Conservation (phyloP, 176 grass and related monocot species). For the Eragrostis nindensis region DNA sequence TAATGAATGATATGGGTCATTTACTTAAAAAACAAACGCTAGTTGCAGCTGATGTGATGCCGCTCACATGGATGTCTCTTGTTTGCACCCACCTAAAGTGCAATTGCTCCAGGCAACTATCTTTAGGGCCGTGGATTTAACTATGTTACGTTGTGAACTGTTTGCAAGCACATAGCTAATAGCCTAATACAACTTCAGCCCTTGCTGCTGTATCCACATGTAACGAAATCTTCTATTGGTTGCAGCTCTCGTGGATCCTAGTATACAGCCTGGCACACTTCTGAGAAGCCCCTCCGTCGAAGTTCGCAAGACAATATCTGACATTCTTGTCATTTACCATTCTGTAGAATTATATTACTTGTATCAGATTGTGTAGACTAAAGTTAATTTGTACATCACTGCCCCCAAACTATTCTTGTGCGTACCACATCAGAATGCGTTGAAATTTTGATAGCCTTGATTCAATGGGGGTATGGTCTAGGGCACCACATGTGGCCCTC, state of each 20-base stretch:
- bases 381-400: neutral
- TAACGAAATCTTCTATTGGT: neutral
- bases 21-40: too few species aligned
- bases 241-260: neutral
- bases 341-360: constrained; percentile 29
- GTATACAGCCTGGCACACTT: neutral
- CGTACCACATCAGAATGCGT: neutral
- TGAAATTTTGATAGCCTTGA: neutral
- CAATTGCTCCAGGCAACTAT: neutral
- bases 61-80: too few species aligned
- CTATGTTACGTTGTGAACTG: neutral
- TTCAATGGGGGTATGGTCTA: neutral
- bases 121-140: neutral
- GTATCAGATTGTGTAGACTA: neutral
- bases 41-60: neutral
- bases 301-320: neutral
- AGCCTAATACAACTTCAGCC: neutral
- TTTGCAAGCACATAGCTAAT: neutral
- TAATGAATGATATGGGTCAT: constrained; percentile 39
- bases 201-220: neutral
- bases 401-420: neutral
- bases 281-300: neutral
- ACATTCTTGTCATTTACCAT: neutral
- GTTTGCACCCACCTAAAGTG: neutral
- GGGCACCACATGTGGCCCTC: neutral